phyloP scores from a whole-genome alignment of 805 yeast species.

The Ogataea chonburiensis region DNA sequence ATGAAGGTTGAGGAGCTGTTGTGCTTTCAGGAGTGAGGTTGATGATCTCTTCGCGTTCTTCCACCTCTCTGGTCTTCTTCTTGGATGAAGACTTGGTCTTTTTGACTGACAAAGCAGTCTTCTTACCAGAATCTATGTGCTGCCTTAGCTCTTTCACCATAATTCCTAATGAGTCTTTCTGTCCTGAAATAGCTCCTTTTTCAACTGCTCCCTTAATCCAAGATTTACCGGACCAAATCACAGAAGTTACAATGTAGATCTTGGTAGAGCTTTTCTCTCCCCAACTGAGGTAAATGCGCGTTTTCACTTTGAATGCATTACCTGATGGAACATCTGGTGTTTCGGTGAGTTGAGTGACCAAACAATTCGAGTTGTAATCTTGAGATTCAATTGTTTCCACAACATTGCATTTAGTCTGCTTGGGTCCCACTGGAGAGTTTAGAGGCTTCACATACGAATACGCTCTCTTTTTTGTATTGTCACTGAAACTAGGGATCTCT shows the following conservation, averaged over 20 bases:
- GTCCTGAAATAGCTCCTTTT: conserved; percentile 71
- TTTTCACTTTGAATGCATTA: conserved; percentile 58
- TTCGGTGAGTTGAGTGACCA: conserved; percentile 55
- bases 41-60: conserved; percentile 15
- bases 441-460: conserved; percentile 65
- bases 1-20: conserved; percentile 14
- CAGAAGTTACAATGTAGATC: conserved; percentile 49
- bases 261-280: conserved; percentile 54
- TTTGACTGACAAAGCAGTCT: conserved; percentile 7
- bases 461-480: conserved; percentile 39
- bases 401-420: conserved; percentile 66
- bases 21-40: conserved; percentile 7
- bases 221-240: conserved; percentile 73
- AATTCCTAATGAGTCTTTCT: conserved; percentile 54
- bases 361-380: conserved; percentile 47
- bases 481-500: conserved; percentile 41
- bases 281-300: conserved; percentile 63
- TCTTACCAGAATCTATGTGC: conserved; percentile 29
- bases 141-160: conserved; percentile 47
- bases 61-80: conserved; percentile 21
- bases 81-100: conserved; percentile 19
- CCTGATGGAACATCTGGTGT: conserved; percentile 89
- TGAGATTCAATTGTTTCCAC: conserved; percentile 54
- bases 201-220: conserved; percentile 80
- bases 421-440: conserved; percentile 70